Percentiles rank a stretch among this genome's conserved stretches.
Conservation (phyloP, 371 early-diverging fungal genomes). For the Mucor mucedo region DNA sequence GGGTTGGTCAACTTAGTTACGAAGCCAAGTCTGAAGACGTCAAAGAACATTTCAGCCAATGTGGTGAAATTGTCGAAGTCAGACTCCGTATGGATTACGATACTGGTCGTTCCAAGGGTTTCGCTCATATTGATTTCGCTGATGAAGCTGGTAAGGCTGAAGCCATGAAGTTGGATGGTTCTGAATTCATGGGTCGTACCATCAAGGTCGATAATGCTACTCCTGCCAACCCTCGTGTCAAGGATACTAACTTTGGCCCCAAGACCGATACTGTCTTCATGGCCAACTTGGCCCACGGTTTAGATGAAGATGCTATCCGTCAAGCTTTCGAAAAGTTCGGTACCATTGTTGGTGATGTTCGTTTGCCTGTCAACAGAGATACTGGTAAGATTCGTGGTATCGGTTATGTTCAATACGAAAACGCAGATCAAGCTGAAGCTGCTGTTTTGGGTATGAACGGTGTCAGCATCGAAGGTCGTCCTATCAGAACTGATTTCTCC, state of each 20-base stretch:
- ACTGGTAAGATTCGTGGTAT: conserved; percentile 75
- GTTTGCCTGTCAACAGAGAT: conserved; percentile 71
- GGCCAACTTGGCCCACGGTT: conserved; percentile 91
- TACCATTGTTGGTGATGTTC: conserved; percentile 72
- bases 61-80: conserved; percentile 69
- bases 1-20: conserved; percentile 75
- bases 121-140: conserved; percentile 73
- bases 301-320: conserved; percentile 88
- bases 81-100: conserved; percentile 70
- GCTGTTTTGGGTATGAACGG: conserved; percentile 74
- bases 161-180: conserved; percentile 69
- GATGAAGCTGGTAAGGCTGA: conserved; percentile 60
- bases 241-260: conserved; percentile 47
- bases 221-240: conserved; percentile 34
- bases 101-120: conserved; percentile 72
- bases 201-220: conserved; percentile 63
- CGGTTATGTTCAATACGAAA: conserved; percentile 74
- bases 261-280: conserved; percentile 83
- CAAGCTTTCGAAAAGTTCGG: conserved; percentile 88
- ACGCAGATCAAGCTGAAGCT: conserved; percentile 65
- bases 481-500: conserved; percentile 68
- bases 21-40: conserved; percentile 69
- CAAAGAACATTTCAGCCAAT: conserved; percentile 59
- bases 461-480: conserved; percentile 70
- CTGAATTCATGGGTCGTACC: conserved; percentile 71